Conservation (phyloP, 345 rosid species). For the Excoecaria agallocha region DNA sequence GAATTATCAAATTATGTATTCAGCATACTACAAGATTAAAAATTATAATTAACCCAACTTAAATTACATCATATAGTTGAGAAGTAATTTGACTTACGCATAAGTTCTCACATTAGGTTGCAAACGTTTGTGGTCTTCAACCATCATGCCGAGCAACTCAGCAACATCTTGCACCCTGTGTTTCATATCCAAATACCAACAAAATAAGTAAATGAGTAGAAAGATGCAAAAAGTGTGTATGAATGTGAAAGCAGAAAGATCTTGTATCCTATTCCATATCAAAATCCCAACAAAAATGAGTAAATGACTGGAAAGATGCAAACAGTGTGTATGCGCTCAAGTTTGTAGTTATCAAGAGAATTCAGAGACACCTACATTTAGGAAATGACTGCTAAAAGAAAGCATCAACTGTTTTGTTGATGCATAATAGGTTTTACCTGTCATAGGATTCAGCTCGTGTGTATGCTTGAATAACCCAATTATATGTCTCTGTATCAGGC, state of each 20-base stretch:
- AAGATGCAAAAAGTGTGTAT: no score
- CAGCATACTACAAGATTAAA: slow-evolving; percentile 8
- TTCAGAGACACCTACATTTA: not conserved
- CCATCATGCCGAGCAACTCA: slow-evolving; percentile 98
- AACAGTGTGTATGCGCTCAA: not conserved
- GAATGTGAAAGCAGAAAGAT: slow-evolving; percentile 52
- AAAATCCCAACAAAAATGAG: slow-evolving; percentile 12
- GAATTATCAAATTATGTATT: no score
- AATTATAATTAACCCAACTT: slow-evolving; percentile 8
- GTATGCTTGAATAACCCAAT: slow-evolving; percentile 96
- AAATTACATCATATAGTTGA: slow-evolving; percentile 12
- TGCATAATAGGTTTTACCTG: slow-evolving; percentile 49
- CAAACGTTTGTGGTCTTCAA: slow-evolving; percentile 84
- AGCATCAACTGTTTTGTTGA: not conserved
- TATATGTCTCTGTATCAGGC: slow-evolving; percentile 91
- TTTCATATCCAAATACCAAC: slow-evolving; percentile 27
- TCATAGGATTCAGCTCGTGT: slow-evolving; percentile 95
- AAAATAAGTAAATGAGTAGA: not conserved
- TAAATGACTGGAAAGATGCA: not conserved
- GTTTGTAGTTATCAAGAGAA: not conserved
- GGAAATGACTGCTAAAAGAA: not conserved
- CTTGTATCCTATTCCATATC: slow-evolving; percentile 67
- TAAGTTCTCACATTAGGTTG: slow-evolving; percentile 85
- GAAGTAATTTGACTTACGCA: slow-evolving; percentile 51
- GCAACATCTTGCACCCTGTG: slow-evolving; percentile 92